phyloP scores from a whole-genome alignment of 306 rosid genomes.

The Citrullus mucosospermus region DNA sequence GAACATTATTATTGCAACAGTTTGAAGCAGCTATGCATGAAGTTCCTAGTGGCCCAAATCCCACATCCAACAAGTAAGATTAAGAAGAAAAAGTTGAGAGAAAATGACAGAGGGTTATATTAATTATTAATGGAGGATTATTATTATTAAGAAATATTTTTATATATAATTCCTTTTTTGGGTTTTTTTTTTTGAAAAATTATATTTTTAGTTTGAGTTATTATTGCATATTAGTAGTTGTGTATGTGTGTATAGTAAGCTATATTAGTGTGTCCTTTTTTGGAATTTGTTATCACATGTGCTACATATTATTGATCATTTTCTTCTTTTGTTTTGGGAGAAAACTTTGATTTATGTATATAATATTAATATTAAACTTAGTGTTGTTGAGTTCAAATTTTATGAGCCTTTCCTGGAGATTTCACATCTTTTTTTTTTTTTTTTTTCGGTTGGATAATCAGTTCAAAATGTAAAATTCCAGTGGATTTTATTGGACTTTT shows the following conservation, averaged over 20 bases:
- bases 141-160: not conserved
- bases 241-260: not conserved
- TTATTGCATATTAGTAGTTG: not conserved
- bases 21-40: slow-evolving; percentile 12
- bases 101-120: not conserved
- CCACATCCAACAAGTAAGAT: slow-evolving; percentile 13
- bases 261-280: not conserved
- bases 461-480: not conserved
- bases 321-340: not conserved
- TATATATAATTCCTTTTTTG: not conserved
- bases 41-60: slow-evolving; percentile 18
- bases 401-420: not conserved
- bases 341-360: not conserved
- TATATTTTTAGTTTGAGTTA: not conserved
- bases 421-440: not conserved
- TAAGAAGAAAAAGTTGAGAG: not conserved
- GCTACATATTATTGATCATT: not conserved
- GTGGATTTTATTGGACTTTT: no score
- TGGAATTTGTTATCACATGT: not conserved
- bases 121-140: not conserved
- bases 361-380: not conserved
- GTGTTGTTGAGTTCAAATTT: not conserved
- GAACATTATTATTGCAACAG: not conserved
- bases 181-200: not conserved
- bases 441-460: not conserved